These are phyloP conservation scores for Metarhizium rileyi DNA, from an alignment of 2,329 filamentous ascomycete genomes.

Conservation along the genomic window DNA sequence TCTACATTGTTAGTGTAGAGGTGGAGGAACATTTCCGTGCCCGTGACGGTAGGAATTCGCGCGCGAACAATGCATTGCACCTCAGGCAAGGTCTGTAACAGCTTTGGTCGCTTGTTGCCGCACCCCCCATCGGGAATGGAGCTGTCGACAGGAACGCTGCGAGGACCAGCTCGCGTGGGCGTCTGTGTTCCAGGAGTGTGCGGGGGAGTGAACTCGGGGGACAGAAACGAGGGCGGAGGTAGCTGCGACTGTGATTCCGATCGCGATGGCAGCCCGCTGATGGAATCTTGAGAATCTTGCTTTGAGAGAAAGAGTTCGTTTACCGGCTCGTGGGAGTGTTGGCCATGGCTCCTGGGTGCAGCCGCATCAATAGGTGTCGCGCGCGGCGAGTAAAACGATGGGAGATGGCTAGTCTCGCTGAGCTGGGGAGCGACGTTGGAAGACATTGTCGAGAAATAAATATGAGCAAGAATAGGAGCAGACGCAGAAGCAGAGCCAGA, in stretches of 20 bases:
- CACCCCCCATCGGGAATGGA: conserved; percentile 48
- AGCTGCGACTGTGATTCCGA: background rate
- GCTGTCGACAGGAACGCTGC: conserved; percentile 50
- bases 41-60: conserved; percentile 83
- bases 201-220: conserved; percentile 73
- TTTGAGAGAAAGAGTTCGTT: conserved; percentile 28
- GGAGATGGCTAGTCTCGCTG: conserved; percentile 26
- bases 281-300: conserved; percentile 12
- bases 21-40: conserved; percentile 94
- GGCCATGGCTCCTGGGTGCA: conserved; percentile 10
- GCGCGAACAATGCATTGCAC: conserved; percentile 94
- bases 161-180: conserved; percentile 34
- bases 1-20: conserved; percentile 89
- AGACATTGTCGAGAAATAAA: conserved; percentile 1
- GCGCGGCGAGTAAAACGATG: conserved; percentile 38
- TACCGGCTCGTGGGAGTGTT: conserved; percentile 14
- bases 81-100: conserved; percentile 66
- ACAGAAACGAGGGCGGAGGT: conserved; percentile 64
- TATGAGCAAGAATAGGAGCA: background rate
- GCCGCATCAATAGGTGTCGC: conserved; percentile 19
- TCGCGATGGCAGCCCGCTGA: conserved; percentile 3
- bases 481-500: background rate
- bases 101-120: conserved; percentile 54
- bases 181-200: conserved; percentile 51
- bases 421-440: conserved; percentile 4